Evolutionary conservation across 208 protist genomes (phyloP).

Genomic region (Balamuthia mandrillaris): DNA sequence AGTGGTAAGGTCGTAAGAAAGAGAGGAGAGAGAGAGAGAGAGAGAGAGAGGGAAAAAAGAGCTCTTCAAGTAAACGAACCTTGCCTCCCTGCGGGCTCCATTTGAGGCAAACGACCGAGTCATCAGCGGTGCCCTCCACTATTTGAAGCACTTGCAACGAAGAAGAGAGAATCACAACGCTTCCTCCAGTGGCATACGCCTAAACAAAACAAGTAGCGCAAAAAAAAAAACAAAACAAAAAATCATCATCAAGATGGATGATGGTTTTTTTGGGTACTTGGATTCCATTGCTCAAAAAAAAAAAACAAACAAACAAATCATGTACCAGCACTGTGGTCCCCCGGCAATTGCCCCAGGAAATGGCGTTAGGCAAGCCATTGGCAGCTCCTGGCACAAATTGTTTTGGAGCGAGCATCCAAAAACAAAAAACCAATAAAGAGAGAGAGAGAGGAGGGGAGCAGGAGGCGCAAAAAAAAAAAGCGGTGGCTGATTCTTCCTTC

Average conservation of each 20-base stretch:
- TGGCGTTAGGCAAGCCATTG: neutral
- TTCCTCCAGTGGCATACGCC: neutral
- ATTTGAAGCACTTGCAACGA: conserved; percentile 7
- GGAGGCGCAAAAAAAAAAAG: too few species aligned
- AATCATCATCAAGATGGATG: too few species aligned
- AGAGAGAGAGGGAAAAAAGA: neutral
- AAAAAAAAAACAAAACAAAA: too few species aligned
- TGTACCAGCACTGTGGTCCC: neutral
- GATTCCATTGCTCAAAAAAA: neutral
- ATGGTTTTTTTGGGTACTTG: neutral
- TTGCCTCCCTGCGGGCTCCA: neutral
- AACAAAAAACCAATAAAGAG: too few species aligned
- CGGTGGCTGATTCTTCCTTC: too few species aligned
- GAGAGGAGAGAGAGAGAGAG: neutral
- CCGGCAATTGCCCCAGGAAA: neutral
- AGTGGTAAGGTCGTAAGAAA: neutral
- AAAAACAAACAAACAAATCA: neutral
- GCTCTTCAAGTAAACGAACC: neutral
- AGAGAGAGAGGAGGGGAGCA: too few species aligned
- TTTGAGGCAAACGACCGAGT: neutral
- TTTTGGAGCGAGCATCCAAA: neutral
- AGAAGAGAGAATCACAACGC: neutral
- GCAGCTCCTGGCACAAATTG: conserved; percentile 8
- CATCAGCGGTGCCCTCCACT: neutral
- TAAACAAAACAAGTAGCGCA: neutral